Evolutionary conservation across 164 flowering plant species (phyloP).

Genomic region (Macadamia integrifolia): DNA sequence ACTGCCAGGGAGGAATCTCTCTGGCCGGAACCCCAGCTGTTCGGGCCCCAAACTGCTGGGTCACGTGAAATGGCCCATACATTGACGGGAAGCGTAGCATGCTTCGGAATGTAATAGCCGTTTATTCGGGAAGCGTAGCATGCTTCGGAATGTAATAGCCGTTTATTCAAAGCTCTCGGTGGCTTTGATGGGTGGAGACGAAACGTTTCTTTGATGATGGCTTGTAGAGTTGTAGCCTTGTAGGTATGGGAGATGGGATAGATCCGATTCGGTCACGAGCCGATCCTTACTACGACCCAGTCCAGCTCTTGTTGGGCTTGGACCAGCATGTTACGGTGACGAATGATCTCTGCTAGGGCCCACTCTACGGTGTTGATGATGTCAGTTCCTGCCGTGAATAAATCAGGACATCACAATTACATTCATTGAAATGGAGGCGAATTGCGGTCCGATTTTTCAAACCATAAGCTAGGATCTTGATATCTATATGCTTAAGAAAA

Average conservation of each 20-base stretch:
- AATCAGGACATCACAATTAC: conserved; percentile 11
- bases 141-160: conserved; percentile 69
- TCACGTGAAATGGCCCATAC: conserved; percentile 87
- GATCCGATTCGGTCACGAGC: conserved; percentile 57
- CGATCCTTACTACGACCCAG: conserved; percentile 53
- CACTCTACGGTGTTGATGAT: conserved; percentile 78
- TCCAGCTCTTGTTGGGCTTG: conserved; percentile 55
- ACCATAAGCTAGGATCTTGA: too few relatives aligned
- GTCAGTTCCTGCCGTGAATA: conserved; percentile 87
- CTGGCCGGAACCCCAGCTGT: conserved; percentile 65
- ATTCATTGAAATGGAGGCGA: too few relatives aligned
- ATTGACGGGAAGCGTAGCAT: conserved; percentile 59
- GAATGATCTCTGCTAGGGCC: conserved; percentile 74
- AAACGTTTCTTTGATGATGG: conserved; percentile 68
- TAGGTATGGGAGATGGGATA: conserved; percentile 26
- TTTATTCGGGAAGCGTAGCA: conserved; percentile 58
- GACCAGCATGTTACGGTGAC: conserved; percentile 51
- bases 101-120: conserved; percentile 69
- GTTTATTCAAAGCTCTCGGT: conserved; percentile 57
- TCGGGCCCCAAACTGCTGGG: conserved; percentile 53
- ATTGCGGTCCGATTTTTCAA: too few relatives aligned
- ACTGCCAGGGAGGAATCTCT: conserved; percentile 61
- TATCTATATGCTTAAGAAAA: too few relatives aligned
- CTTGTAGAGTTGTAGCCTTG: conserved; percentile 65
- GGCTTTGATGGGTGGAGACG: conserved; percentile 91